phyloP scores from a whole-genome alignment of 352 stramenopile genomes.

The Halophytophthora polymorphica region DNA sequence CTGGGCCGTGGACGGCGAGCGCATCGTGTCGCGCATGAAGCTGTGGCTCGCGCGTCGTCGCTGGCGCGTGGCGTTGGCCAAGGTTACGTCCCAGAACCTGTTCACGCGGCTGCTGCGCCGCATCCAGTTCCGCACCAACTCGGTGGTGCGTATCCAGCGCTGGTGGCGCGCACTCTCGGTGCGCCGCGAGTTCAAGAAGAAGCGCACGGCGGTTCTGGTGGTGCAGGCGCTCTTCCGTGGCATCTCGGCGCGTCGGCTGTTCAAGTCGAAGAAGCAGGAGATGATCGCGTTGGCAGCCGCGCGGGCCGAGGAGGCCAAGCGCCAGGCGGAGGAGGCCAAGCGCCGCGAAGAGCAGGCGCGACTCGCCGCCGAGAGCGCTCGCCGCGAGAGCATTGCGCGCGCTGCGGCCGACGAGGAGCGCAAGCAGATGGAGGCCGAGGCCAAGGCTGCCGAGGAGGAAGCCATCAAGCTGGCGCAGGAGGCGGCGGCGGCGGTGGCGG shows the following conservation, averaged over 20 bases:
- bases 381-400: conserved; percentile 53
- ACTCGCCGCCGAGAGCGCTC: conserved; percentile 46
- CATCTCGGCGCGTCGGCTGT: conserved; percentile 60
- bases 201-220: conserved; percentile 62
- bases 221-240: conserved; percentile 82
- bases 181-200: conserved; percentile 81
- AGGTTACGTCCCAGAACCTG: conserved; percentile 78
- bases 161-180: conserved; percentile 80
- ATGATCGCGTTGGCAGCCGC: conserved; percentile 75
- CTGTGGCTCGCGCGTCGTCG: conserved; percentile 84
- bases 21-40: conserved; percentile 77
- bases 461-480: conserved; percentile 54
- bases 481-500: conserved; percentile 52
- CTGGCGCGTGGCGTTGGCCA: conserved; percentile 82
- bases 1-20: conserved; percentile 89
- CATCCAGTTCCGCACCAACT: conserved; percentile 63
- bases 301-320: conserved; percentile 65
- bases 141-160: conserved; percentile 71
- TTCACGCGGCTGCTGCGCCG: conserved; percentile 76
- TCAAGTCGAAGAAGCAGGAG: conserved; percentile 86
- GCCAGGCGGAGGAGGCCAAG: conserved; percentile 82
- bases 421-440: conserved; percentile 72
- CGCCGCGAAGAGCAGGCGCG: conserved; percentile 72
- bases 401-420: conserved; percentile 56
- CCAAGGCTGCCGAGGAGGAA: conserved; percentile 55